Base-by-base conservation (phyloP, 73 alveolate species). In the Effrenium voratum region DNA sequence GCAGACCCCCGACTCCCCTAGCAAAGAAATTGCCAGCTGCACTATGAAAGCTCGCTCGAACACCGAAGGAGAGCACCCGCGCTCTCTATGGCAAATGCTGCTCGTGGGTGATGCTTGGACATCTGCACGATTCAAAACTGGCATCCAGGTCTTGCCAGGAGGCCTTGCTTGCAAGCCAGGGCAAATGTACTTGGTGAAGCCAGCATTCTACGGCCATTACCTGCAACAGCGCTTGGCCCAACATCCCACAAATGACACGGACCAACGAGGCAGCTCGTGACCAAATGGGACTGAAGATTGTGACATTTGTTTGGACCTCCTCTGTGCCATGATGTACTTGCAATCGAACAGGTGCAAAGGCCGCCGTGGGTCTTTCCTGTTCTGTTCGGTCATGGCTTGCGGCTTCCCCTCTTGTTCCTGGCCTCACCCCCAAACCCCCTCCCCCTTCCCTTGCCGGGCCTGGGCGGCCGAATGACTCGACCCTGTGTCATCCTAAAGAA, bases 181-280 rank as follows among this genome's bases (percentile, higher is more conserved):
- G 95, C 68, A 90, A 2, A 75, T 90, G 97, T 13, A 90, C 57
- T 36, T 75, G 87, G 75, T 90, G 97, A 38, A 90, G 86, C 97
- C 97, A 90, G 75, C 97, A 90, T 43, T 66, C 86, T 38, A 43
- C 41, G 44, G 49, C 87, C 30, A 30, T 90, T 34, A 38, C 32
- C 49, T 46, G n/a, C 82, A 70, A 36, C 32, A 30, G 40, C 10
- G 77, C 77, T 8, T 8, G 26, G 63, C 19, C 63, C 63, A 19
- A 30, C 77, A 19, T 63, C 77, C 77, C 34, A 30, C 77, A 63
- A 19, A 30, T 34, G 26, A 52, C 63, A 12, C 19, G 63, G 63
- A 19, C 63, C 63, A 52, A 52, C 63, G 63, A 52, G 19, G 63
- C 26, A 52, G 19, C 63, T 8, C 63, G 63, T 52, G 19, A 8